phyloP scores from a whole-genome alignment of 805 yeast genomes.

The Metschnikowia kofuensis region DNA sequence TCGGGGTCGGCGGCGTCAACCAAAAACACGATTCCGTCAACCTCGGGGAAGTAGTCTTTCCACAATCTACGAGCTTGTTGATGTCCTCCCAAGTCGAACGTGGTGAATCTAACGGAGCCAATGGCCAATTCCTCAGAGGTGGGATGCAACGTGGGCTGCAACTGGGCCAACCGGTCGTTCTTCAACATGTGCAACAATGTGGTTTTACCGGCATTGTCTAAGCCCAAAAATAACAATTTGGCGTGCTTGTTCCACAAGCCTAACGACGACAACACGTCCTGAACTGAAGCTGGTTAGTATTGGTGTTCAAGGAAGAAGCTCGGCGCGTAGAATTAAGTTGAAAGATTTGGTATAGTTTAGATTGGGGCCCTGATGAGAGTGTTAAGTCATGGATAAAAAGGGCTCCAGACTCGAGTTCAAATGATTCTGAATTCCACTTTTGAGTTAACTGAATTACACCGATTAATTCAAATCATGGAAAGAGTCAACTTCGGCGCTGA shows the following conservation, averaged over 20 bases:
- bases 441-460: too few relatives aligned
- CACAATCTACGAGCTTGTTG: constrained; percentile 98
- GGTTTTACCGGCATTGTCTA: constrained; percentile 48
- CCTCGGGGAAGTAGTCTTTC: constrained; percentile 99
- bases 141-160: constrained; percentile 98
- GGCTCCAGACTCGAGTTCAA: too few relatives aligned
- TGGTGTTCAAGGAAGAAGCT: too few relatives aligned
- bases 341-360: too few relatives aligned
- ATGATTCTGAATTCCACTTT: too few relatives aligned
- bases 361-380: too few relatives aligned
- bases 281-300: constrained; percentile 33
- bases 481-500: too few relatives aligned
- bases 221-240: constrained; percentile 44
- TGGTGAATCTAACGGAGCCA: constrained; percentile 94
- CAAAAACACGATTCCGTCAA: constrained; percentile 91
- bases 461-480: too few relatives aligned
- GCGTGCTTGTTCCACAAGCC: constrained; percentile 51
- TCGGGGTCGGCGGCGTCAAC: constrained; percentile 97
- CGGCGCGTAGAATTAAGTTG: too few relatives aligned
- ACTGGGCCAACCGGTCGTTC: constrained; percentile 95
- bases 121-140: constrained; percentile 97
- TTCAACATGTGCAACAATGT: constrained; percentile 49
- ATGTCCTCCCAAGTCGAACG: constrained; percentile 98
- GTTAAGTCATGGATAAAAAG: too few relatives aligned
- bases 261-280: constrained; percentile 44